Evolutionary conservation across 345 rosid species (phyloP).

Genomic region (Bruguiera gymnorhiza): DNA sequence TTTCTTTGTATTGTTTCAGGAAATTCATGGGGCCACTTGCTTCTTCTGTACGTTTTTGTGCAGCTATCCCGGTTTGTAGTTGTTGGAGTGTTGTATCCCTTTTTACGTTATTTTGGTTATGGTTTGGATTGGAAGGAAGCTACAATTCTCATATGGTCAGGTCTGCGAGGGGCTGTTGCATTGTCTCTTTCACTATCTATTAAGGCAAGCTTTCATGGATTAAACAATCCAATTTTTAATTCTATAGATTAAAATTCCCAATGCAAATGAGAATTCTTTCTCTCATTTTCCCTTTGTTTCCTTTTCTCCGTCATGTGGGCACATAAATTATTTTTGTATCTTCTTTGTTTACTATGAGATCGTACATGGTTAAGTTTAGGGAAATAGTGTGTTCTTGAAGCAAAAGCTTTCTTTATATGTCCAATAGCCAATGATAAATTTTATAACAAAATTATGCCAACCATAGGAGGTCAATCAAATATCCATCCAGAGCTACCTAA

Average conservation of each 20-base stretch:
- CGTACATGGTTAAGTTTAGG: background rate
- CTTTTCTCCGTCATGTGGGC: background rate
- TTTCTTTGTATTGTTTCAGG: constrained; percentile 42
- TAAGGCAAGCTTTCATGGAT: constrained; percentile 52
- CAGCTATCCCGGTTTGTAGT: constrained; percentile 68
- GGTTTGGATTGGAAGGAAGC: constrained; percentile 97
- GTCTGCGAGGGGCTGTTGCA: constrained; percentile 94
- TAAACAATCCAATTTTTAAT: background rate
- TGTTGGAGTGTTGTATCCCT: constrained; percentile 62
- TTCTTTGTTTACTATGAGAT: background rate
- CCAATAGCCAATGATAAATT: background rate
- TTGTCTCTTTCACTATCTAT: constrained; percentile 84
- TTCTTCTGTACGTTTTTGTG: constrained; percentile 68
- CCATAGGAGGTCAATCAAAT: background rate
- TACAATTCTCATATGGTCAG: constrained; percentile 78
- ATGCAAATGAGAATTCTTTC: too few species aligned
- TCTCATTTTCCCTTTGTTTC: background rate
- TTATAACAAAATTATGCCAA: background rate
- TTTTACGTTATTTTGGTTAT: constrained; percentile 67
- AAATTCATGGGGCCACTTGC: constrained; percentile 69
- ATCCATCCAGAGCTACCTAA: background rate
- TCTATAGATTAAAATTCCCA: background rate
- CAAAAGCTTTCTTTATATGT: background rate
- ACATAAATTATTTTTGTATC: background rate
- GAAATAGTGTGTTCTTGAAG: background rate